Conservation (phyloP, 1,284 basidiomycete genomes). For the Ceratobasidium sp. region DNA sequence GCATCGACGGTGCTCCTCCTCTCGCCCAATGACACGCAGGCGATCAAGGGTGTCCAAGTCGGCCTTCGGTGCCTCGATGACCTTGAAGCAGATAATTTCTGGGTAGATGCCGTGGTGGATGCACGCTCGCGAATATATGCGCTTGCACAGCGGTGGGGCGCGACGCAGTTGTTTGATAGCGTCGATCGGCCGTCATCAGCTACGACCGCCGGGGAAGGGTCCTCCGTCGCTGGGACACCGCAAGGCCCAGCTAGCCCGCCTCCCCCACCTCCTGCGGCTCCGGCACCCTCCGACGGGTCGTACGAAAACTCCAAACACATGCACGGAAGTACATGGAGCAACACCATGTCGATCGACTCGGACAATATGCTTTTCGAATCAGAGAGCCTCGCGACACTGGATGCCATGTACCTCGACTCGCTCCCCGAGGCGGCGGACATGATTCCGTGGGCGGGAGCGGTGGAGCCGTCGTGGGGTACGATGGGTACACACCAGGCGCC, state of each 20-base stretch:
- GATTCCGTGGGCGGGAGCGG: slow-evolving; percentile 35
- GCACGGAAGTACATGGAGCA: background rate
- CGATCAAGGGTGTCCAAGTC: slow-evolving; percentile 9
- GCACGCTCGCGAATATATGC: slow-evolving; percentile 22
- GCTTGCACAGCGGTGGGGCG: slow-evolving; percentile 28
- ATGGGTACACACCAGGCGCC: slow-evolving; percentile 31
- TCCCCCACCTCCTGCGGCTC: background rate
- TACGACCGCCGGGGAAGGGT: no score
- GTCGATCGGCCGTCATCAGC: background rate
- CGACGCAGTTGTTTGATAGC: slow-evolving; percentile 2
- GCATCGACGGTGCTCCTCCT: slow-evolving; percentile 28
- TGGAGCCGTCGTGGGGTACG: slow-evolving; percentile 32
- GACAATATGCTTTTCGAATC: background rate
- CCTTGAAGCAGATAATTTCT: background rate
- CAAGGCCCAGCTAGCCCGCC: background rate
- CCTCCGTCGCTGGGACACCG: background rate
- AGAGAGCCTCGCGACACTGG: background rate
- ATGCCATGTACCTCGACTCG: slow-evolving; percentile 29
- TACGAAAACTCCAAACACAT: background rate
- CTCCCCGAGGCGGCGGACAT: slow-evolving; percentile 34
- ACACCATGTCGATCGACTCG: background rate
- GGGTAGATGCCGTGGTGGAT: slow-evolving; percentile 28
- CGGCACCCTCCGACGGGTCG: no score
- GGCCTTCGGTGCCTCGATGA: slow-evolving; percentile 26
- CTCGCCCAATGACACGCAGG: slow-evolving; percentile 25